These are phyloP conservation scores for Isochrysis galbana DNA, from an alignment of 78 protist species.

Conservation along the genomic window DNA sequence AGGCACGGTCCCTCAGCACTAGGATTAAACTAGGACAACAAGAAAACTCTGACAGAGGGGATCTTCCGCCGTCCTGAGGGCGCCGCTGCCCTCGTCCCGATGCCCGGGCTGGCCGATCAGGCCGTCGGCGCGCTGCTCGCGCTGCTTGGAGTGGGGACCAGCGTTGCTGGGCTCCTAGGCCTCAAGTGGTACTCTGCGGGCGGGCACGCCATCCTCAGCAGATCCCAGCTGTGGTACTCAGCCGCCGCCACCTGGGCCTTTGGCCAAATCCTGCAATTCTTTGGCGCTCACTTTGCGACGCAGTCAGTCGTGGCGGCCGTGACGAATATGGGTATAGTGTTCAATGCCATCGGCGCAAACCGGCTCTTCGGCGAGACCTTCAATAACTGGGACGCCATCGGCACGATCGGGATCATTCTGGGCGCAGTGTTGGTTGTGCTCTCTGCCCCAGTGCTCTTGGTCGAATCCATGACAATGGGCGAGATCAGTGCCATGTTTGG, in stretches of 20 bases:
- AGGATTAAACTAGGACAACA: too few relatives aligned
- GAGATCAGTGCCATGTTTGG: background rate
- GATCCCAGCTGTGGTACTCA: background rate
- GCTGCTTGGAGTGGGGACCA: background rate
- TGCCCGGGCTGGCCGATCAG: too few relatives aligned
- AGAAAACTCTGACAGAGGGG: too few relatives aligned
- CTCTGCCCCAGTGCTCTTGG: background rate
- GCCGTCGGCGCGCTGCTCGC: background rate
- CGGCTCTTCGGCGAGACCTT: background rate
- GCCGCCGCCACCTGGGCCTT: background rate
- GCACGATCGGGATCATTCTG: background rate
- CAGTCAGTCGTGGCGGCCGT: background rate
- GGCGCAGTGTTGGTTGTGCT: background rate
- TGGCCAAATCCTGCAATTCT: background rate
- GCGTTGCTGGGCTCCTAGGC: background rate
- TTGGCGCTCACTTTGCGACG: background rate
- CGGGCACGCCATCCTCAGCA: background rate
- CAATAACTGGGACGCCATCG: background rate
- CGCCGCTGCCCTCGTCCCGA: too few relatives aligned
- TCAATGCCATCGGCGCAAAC: background rate
- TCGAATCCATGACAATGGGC: background rate
- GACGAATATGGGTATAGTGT: background rate
- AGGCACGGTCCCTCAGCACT: too few relatives aligned
- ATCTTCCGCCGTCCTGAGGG: too few relatives aligned
- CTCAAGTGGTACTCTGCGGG: background rate